Evolutionary conservation across 805 yeast species (phyloP), one percentile per base, ranked within the genome.

Genomic region (Ogataea chonburiensis): DNA sequence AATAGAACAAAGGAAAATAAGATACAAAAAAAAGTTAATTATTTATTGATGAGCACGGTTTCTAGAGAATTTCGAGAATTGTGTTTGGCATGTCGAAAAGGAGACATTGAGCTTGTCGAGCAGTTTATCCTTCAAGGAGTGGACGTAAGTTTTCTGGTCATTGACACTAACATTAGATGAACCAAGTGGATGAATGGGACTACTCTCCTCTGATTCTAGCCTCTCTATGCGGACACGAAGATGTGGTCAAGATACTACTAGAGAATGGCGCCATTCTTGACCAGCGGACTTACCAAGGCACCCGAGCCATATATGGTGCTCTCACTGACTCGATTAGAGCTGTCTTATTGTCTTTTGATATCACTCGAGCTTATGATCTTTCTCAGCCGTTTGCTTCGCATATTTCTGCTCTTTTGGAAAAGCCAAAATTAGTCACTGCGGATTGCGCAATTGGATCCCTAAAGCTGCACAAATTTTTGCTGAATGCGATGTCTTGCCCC

Each of bases 261-360:
- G 68, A 73, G 28, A 61, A 77, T 28, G 95, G 95, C 6, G 87
- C 93, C 0, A 68, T 77, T 6, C 83, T 91, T 56, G 89, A 82
- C 56, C 68, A 86, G 50, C 91, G 84, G 53, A 79, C 88, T n/a
- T 78, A 78, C 51, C 85, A 83, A 55, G 93, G 94, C 3, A 86
- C 81, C 9, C 38, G 84, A 28, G 83, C 91, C 46, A 68, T 84
- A 2, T 83, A 85, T 51, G 93, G 89, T 2, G 93, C 94, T 0
- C 59, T 85, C 38, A 85, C 72, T 12, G 87, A 82, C 52, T 56
- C 64, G 4, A 85, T 85, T 17, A 59, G 88, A 29, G 70, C 72
- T 25, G 55, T 81, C 14, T 58, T 85, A 34, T 52, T 79, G 13
- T 66, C 74, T 25, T 79, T 68, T 52, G 88, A 82, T 53, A 72